Conservation (phyloP, 192 early-diverging fungal genomes). For the Entomortierella lignicola region DNA sequence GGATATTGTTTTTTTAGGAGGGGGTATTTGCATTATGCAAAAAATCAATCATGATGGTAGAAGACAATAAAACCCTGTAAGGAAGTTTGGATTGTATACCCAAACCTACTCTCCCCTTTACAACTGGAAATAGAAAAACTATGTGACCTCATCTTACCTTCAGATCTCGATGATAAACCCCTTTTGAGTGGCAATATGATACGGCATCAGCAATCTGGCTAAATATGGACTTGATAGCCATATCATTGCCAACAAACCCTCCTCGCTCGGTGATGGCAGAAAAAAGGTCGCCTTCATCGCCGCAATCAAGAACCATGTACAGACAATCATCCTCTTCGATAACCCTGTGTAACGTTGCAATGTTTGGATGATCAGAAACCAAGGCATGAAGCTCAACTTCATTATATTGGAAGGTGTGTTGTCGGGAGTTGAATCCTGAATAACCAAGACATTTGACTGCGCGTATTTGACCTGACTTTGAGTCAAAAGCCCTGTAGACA, state of each 20-base stretch:
- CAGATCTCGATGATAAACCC: conserved; percentile 82
- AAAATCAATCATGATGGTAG: no score
- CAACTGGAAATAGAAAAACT: no score
- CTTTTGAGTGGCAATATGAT: conserved; percentile 72
- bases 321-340: conserved; percentile 70
- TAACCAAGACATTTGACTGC: conserved; percentile 83
- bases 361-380: conserved; percentile 76
- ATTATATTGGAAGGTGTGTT: conserved; percentile 68
- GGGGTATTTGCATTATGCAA: no score
- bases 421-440: conserved; percentile 59
- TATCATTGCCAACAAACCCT: conserved; percentile 75
- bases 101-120: no score
- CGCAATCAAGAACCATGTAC: conserved; percentile 80
- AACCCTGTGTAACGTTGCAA: conserved; percentile 74
- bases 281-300: conserved; percentile 93
- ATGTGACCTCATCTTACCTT: conserved; percentile 55
- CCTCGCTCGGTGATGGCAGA: conserved; percentile 88
- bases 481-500: conserved; percentile 76
- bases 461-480: conserved; percentile 60
- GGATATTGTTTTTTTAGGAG: no score
- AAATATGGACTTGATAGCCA: conserved; percentile 70
- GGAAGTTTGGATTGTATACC: no score
- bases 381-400: conserved; percentile 73
- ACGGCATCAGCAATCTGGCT: conserved; percentile 77
- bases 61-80: no score